Base-by-base conservation (phyloP, 2,329 filamentous ascomycete species). In the Paracoccidioides brasiliensis region DNA sequence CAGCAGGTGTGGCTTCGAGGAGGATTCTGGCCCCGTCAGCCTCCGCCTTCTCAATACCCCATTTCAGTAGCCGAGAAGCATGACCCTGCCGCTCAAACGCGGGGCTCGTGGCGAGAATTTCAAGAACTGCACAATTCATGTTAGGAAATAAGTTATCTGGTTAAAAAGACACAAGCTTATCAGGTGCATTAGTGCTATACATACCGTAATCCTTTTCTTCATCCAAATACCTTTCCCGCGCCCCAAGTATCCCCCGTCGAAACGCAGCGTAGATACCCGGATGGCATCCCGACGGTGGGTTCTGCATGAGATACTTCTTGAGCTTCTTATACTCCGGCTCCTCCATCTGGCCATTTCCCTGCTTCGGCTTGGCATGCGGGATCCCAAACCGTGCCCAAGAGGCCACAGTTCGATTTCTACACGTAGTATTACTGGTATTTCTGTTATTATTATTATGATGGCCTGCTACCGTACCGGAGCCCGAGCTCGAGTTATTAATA, bases 191-290 rank as follows among this genome's bases (percentile, higher is more conserved):
- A 28, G 22, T 42, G 30, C 37, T 42, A n/a, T 22, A 50, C 55
- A 32, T 50, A 56, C 55, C 28, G n/a, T 44, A 54, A 44, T 56
- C 55, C 32, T 38, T 56, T 12, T 51, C 52, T 15, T 54, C 51
- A 38, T 56, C 44, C 32, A 56, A 49, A 43, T 51, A 56, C 30
- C 55, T 54, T 14, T 42, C 22, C 45, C 42, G 37, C 14, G 33
- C 40, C 4, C 40, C 52, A 41, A 4, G 10, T 28, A 50, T 37
- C 35, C n/a, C 12, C 8, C 6, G 14, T 28, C 35, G 42, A 46
- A 56, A 35, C 33, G 43, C 37, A 37, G 4, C 44, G 7, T 37
- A 37, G 10, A 56, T 14, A 40, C 55, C 45, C 5, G 46, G 33
- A 14, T 15, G 12, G 15, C n/a, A 28, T 22, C 55, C 52, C 5